These are phyloP conservation scores for Cubamyces sp. DNA, from an alignment of 768 basidiomycete species.

Conservation along the genomic window DNA sequence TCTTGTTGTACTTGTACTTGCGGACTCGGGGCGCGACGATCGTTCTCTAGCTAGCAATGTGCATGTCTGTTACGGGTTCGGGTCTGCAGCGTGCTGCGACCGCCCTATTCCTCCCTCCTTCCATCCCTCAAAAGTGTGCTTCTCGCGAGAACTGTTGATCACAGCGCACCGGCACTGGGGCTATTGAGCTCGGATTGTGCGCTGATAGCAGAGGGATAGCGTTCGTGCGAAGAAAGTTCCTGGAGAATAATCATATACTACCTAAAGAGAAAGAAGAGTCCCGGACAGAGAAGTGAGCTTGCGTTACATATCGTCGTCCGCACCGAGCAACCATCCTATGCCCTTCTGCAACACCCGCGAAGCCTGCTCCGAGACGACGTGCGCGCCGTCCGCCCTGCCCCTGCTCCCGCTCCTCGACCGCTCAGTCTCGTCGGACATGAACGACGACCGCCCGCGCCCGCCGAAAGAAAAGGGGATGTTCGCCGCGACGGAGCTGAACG, in stretches of 20 bases:
- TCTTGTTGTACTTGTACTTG: slow-evolving; percentile 18
- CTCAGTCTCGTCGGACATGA: slow-evolving; percentile 42
- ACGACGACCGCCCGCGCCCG: slow-evolving; percentile 29
- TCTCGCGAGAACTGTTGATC: background rate
- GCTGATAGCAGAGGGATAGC: too few relatives aligned
- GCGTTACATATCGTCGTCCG: slow-evolving; percentile 53
- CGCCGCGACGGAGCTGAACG: slow-evolving; percentile 77
- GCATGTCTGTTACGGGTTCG: slow-evolving; percentile 17
- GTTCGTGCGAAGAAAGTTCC: background rate
- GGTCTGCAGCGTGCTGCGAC: slow-evolving; percentile 17
- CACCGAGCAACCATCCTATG: slow-evolving; percentile 95
- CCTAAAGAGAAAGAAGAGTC: background rate
- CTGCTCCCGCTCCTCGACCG: slow-evolving; percentile 40
- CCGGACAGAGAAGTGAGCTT: background rate
- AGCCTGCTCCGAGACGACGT: slow-evolving; percentile 70
- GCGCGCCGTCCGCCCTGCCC: slow-evolving; percentile 49
- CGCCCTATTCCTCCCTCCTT: slow-evolving; percentile 3
- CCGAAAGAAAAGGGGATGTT: slow-evolving; percentile 73
- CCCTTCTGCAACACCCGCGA: slow-evolving; percentile 83
- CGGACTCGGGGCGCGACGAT: background rate
- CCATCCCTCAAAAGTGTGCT: slow-evolving; percentile 13
- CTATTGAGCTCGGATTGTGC: too few relatives aligned
- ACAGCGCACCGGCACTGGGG: slow-evolving; percentile 6
- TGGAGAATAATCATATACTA: slow-evolving; percentile 3
- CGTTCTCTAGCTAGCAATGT: slow-evolving; percentile 17